phyloP scores from a whole-genome alignment of 371 early-diverging fungal genomes.

The Mucor irregularis region DNA sequence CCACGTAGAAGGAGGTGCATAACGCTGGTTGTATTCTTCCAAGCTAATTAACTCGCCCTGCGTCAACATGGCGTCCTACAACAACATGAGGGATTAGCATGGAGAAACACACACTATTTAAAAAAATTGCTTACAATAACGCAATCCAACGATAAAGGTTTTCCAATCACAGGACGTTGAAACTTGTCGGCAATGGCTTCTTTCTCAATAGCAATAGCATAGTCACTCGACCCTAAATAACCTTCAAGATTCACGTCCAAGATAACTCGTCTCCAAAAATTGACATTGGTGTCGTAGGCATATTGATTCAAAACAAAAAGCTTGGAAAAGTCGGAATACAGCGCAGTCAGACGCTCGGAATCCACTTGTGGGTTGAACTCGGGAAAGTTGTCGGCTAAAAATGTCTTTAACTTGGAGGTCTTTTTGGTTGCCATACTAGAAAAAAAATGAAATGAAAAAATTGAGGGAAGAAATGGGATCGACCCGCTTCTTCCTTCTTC shows the following conservation, averaged over 20 bases:
- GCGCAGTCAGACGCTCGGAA: conserved; percentile 21
- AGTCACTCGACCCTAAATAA: conserved; percentile 14
- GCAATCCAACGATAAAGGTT: conserved; percentile 19
- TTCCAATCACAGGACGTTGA: conserved; percentile 21
- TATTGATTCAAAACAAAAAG: conserved; percentile 22
- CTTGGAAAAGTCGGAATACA: conserved; percentile 37
- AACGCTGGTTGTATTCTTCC: conserved; percentile 14
- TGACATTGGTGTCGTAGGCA: conserved; percentile 31
- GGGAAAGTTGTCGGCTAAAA: conserved; percentile 12
- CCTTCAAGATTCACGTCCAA: conserved; percentile 28
- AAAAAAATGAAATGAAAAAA: conserved; percentile 5
- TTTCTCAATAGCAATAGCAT: conserved; percentile 14
- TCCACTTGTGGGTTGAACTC: conserved; percentile 23
- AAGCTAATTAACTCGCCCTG: conserved; percentile 32
- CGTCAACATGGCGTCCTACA: conserved; percentile 20
- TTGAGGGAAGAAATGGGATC: too few relatives aligned
- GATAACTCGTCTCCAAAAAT: conserved; percentile 27
- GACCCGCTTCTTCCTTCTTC: not conserved
- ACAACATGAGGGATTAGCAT: not conserved
- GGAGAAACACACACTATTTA: not conserved
- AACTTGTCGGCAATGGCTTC: conserved; percentile 17
- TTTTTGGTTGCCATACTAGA: conserved; percentile 20
- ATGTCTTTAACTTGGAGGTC: conserved; percentile 19
- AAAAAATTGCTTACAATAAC: conserved; percentile 19
- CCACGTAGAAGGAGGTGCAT: conserved; percentile 16